A percentile compares a stretch with the other conserved stretches of the same genome.
Conservation (phyloP, 495 filamentous ascomycete genomes). For the Penicillium tannophilum region DNA sequence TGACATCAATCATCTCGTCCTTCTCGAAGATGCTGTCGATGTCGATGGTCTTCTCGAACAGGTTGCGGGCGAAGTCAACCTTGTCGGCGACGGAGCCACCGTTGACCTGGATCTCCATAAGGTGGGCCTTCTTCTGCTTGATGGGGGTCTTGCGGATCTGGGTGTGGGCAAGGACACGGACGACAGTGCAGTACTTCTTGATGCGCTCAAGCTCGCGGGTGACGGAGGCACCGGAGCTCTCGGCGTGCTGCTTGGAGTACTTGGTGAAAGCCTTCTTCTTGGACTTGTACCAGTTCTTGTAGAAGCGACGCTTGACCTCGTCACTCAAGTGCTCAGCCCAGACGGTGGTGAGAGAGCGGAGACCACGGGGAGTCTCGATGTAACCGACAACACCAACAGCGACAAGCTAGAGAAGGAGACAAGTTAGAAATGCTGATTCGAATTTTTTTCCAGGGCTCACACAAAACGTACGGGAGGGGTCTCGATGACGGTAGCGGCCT, state of each 20-base stretch:
- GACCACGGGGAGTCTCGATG: constrained; percentile 99
- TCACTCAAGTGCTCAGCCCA: constrained; percentile 99
- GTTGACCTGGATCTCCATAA: constrained; percentile 99
- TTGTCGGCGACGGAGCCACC: constrained; percentile 93
- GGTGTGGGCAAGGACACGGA: constrained; percentile 98
- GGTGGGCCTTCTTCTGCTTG: constrained; percentile 99
- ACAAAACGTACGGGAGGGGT: constrained; percentile 88
- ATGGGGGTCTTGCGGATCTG: constrained; percentile 99
- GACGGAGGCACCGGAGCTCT: constrained; percentile 83
- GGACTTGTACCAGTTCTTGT: constrained; percentile 99
- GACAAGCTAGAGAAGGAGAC: constrained; percentile 71
- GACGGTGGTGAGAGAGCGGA: constrained; percentile 98
- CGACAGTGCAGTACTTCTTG: constrained; percentile 99
- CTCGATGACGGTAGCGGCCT: constrained; percentile 98
- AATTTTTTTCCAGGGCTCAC: neutral
- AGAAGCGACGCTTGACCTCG: constrained; percentile 99
- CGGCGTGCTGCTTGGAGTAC: constrained; percentile 99
- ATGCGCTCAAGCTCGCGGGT: constrained; percentile 98
- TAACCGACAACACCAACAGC: constrained; percentile 99
- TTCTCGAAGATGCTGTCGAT: constrained; percentile 97
- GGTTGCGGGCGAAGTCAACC: constrained; percentile 88
- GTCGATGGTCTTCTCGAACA: constrained; percentile 98
- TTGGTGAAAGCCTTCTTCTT: constrained; percentile 99
- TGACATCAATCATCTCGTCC: constrained; percentile 99
- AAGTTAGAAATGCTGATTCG: constrained; percentile 10